Percentiles rank a stretch among this genome's conserved stretches.
Conservation (phyloP, 495 filamentous ascomycete genomes). For the Neurospora sp. region DNA sequence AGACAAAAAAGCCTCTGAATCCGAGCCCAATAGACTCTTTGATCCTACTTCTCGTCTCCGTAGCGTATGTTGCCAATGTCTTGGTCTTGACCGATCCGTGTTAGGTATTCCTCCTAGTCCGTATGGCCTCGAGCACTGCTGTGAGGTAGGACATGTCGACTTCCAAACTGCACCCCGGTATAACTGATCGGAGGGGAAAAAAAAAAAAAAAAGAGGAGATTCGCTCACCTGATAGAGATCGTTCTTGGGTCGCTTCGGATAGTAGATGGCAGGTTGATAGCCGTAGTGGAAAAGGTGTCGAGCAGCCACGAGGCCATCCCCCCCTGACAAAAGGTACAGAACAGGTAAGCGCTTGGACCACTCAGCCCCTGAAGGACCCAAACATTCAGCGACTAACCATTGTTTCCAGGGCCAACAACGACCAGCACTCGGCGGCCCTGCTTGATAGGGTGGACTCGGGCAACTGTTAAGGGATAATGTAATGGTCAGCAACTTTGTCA, state of each 20-base stretch:
- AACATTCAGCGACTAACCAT: constrained; percentile 46
- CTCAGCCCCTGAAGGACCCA: constrained; percentile 4
- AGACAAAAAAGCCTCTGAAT: neutral
- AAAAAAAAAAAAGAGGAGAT: neutral
- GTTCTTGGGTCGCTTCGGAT: constrained; percentile 82
- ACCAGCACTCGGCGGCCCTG: constrained; percentile 69
- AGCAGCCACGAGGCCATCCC: constrained; percentile 90
- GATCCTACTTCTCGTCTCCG: neutral
- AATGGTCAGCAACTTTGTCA: constrained; percentile 1
- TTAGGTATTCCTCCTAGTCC: neutral
- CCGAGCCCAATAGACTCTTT: neutral
- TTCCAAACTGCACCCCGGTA: neutral
- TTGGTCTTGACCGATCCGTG: neutral
- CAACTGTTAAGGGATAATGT: neutral
- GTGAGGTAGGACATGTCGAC: neutral
- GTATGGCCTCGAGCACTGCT: neutral
- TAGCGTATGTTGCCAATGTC: neutral
- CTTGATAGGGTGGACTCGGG: constrained; percentile 61
- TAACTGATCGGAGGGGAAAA: neutral
- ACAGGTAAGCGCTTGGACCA: constrained; percentile 18
- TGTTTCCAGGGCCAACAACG: constrained; percentile 90
- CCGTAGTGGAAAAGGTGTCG: constrained; percentile 91
- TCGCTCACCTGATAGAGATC: constrained; percentile 68
- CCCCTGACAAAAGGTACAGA: constrained; percentile 40
- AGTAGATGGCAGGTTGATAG: constrained; percentile 83